phyloP scores from a whole-genome alignment of 2,329 filamentous ascomycete species.

The Stachybotrys chartarum region DNA sequence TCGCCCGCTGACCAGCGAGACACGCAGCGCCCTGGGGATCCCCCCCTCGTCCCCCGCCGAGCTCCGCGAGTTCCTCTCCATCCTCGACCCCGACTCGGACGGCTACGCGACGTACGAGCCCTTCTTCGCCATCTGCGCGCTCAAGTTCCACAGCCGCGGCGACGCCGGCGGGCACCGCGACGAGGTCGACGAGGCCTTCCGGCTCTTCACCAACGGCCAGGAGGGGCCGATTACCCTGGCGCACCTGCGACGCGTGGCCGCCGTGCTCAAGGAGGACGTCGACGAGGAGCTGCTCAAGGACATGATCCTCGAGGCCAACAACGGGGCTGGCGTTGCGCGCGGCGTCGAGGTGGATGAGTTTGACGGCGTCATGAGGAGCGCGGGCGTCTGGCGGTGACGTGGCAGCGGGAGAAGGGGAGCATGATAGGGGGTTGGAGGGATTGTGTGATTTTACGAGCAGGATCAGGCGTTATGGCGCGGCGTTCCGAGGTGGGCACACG shows the following conservation, averaged over 20 bases:
- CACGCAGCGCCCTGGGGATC: conserved; percentile 80
- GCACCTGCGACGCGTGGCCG: conserved; percentile 72
- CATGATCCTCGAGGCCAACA: conserved; percentile 94
- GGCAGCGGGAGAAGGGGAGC: no score
- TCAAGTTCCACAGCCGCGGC: conserved; percentile 65
- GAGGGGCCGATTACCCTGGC: conserved; percentile 64
- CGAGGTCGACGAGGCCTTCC: conserved; percentile 77
- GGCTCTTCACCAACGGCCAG: conserved; percentile 61
- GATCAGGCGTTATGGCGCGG: no score
- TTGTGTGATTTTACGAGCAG: no score
- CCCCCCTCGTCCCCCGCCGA: conserved; percentile 57
- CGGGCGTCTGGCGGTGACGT: conserved; percentile 74
- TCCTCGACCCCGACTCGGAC: conserved; percentile 75
- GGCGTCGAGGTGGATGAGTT: conserved; percentile 78
- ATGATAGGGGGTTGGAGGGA: no score
- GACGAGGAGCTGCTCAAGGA: conserved; percentile 77
- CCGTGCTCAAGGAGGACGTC: conserved; percentile 75
- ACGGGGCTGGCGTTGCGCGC: conserved; percentile 60
- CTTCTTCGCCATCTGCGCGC: conserved; percentile 81
- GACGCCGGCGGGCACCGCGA: conserved; percentile 45
- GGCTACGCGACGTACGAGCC: conserved; percentile 73
- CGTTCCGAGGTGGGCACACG: no score
- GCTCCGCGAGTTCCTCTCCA: conserved; percentile 66
- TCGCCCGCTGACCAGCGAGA: no score
- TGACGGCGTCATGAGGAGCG: conserved; percentile 75